Base-by-base conservation (phyloP, 1,284 basidiomycete species). In the Phlebopus sp. region DNA sequence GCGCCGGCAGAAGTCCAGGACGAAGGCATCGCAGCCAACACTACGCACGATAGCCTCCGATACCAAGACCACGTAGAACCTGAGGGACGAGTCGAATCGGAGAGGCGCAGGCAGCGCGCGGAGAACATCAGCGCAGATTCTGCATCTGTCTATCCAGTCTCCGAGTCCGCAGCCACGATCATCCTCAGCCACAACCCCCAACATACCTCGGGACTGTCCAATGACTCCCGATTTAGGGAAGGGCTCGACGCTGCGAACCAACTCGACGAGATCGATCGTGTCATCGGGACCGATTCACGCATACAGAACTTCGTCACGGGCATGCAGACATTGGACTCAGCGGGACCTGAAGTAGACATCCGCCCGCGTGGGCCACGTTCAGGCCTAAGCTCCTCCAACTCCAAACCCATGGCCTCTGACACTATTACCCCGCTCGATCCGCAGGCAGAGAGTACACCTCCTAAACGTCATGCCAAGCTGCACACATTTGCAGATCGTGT, bases 401-500 rank as follows among this genome's bases (percentile, higher is more conserved):
- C 25, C 57, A 42, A 42, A 37, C 43, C 17, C 30, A 40, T 34
- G 32, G 40, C 34, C 21, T 55, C 58, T 2, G 55, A 55, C 34
- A 47, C 50, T 18, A 53, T 52, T 39, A 29, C 37, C n/a, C 21
- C 40, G 23, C 21, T 49, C 42, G 44, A 41, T 44, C 36, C 52
- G 11, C 49, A 53, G 40, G 51, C 52, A 42, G 51, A 60, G 52
- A 55, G 60, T 59, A 55, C 58, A 43, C 58, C 60, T 51, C 61
- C 51, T 54, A 63, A 37, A 63, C 47, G 51, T 17, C 18, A 21
- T 44, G 27, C n/a, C 39, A 55, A 51, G 41, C 51, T 57, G 13
- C 55, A 65, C 42, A 60, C 62, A 8, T 74, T 77, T 55, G 58
- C 68, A 31, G 52, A 59, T 38, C 70, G 69, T 40, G 64, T 70